Evolutionary conservation across 75 land plant species (phyloP), one percentile per base, ranked within the genome.

Genomic region (Sequoia sempervirens): DNA sequence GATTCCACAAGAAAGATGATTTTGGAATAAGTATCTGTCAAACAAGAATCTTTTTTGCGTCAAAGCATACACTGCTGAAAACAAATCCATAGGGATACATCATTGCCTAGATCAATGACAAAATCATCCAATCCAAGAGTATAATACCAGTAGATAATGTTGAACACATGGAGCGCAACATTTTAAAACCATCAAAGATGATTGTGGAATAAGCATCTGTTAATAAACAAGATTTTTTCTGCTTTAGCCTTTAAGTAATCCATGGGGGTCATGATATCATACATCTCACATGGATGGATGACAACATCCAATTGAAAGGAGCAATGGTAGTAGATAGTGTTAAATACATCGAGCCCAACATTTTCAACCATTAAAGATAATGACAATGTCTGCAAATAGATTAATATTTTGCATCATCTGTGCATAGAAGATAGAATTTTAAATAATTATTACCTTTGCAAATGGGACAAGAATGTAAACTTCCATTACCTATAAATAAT

Each of bases 11-110:
- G 72, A 30, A 66, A 66, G 14, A 34, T 81, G 76, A 81, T 36
- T 61, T 64, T 81, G 72, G 26, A 81, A 81, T 26, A 32, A 26
- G 82, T 3, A 81, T 81, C 52, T 58, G 70, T 32, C 15, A 58
- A 37, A 61, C 2, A 81, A 11, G 58, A 30, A 37, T 47, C 68
- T 23, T 32, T 38, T 38, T 37, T 20, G 38, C 2, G 2, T 36
- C 34, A 72, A 72, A 72, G 41, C 41, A 75, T 38, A 38, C n/a
- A 38, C 45, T 5, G 20, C 43, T 38, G 18, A 2, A 46, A 75
- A 38, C n/a, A 7, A 75, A 38, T 38, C 38, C 26, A 5, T 20
- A 40, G 41, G 41, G 41, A 6, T 38, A 23, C 43, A 75, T 38
- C 26, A 40, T 75, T 32, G 36, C 78, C 38, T 75, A 23, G 45